Percentiles rank a stretch among this genome's conserved stretches.
phyloP scores from a whole-genome alignment of 129 eudicot genomes.

The Flaveria brownii region DNA sequence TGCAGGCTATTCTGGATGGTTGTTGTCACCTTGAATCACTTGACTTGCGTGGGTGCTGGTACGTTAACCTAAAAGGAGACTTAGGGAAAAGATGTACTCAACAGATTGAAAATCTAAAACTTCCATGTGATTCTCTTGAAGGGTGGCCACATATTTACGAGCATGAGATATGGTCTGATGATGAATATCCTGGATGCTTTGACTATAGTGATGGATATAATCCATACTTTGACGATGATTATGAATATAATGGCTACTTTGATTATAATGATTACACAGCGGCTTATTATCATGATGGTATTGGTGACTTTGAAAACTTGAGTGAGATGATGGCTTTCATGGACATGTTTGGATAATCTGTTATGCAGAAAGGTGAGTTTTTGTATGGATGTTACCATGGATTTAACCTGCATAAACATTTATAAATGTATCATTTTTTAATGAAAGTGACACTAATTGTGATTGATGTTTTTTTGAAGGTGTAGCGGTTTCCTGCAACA shows the following conservation, averaged over 20 bases:
- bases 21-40: constrained; percentile 4
- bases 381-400: background rate
- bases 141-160: background rate
- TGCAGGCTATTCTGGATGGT: constrained; percentile 1
- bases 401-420: background rate
- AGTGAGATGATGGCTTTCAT: constrained; percentile 10
- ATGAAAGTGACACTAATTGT: background rate
- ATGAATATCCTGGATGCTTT: too few relatives aligned
- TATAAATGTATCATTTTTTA: background rate
- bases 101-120: background rate
- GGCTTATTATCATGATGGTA: background rate
- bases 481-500: background rate
- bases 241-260: background rate
- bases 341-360: background rate
- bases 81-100: background rate
- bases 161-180: background rate
- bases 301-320: background rate
- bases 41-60: background rate
- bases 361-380: constrained; percentile 2
- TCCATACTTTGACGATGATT: background rate
- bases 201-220: background rate
- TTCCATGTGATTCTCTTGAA: background rate
- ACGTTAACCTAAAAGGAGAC: background rate
- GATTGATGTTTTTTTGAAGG: constrained; percentile 2
- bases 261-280: background rate